Base-by-base conservation (phyloP, 2,329 filamentous ascomycete genomes). In the Alternaria gansuensis region DNA sequence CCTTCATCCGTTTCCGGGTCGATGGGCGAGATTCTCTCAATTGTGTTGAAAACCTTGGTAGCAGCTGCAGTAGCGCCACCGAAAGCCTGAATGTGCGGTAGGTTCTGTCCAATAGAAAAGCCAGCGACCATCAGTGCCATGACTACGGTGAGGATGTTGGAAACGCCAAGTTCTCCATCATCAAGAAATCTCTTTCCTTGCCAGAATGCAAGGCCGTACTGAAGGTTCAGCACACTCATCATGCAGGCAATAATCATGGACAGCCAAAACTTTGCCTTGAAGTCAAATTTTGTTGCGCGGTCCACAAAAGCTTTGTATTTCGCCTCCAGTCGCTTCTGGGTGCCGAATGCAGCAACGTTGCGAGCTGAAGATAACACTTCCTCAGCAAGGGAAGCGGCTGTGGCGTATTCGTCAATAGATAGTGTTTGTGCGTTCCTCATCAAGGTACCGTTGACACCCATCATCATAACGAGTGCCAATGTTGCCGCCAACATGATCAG, bases 351-450 rank as follows among this genome's bases (percentile, higher is more conserved):
- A 7, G 92, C 88, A 6, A 94, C 91, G 72, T 96, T 98, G 63
- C 95, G 88, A 67, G 98, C 90, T 1, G 93, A 97, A 76, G 92
- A 93, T 70, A 99, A 86, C 53, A 97, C 94, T 79, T 99, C 95
- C 73, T 98, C 95, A 4, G 92, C 94, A 11, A 98, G 85, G 2
- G 90, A 93, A 56, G 93, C 94, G 64, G 93, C 94, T 48, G 88
- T 82, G 26, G 92, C 93, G 71, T 96, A 97, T 0, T 92, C 87
- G 51, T 89, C 83, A 48, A 97, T 82, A 2, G 90, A 90, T 57
- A 87, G 56, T 2, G 65, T 81, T 78, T 93, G 94, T 78, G 89
- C 93, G 77, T 86, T 94, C 75, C 88, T 92, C 74, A 96, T 82
- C 69, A 97, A 90, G 70, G 92, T 91, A 3, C 79, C 81, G 13